These are phyloP conservation scores for Cokeromyces recurvatus DNA, from an alignment of 371 early-diverging fungal species.

Conservation along the genomic window DNA sequence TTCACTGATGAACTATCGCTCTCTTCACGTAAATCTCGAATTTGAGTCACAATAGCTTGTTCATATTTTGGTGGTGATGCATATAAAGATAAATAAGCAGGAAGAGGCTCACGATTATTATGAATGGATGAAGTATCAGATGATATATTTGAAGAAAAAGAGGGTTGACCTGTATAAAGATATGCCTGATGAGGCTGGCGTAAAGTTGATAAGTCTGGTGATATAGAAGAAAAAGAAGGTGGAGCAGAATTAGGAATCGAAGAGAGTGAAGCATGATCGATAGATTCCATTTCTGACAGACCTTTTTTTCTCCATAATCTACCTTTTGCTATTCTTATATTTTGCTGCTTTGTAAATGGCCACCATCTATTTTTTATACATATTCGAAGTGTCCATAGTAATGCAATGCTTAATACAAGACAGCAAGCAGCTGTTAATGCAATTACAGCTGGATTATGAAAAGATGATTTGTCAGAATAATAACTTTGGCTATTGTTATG, in stretches of 20 bases:
- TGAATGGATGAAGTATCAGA: not conserved
- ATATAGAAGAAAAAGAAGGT: conserved; percentile 31
- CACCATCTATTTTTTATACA: conserved; percentile 14
- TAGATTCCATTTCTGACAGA: no score
- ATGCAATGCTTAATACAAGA: conserved; percentile 15
- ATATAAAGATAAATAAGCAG: conserved; percentile 33
- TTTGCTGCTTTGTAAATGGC: no score
- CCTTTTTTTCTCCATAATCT: no score
- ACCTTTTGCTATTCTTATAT: no score
- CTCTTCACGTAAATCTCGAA: conserved; percentile 20
- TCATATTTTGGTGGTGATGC: conserved; percentile 41
- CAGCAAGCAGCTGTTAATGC: conserved; percentile 23
- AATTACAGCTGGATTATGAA: conserved; percentile 24
- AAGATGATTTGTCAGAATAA: conserved; percentile 6
- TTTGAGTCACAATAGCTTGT: conserved; percentile 45
- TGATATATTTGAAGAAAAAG: conserved; percentile 2
- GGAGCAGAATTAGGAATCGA: conserved; percentile 27
- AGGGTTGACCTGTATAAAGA: conserved; percentile 8
- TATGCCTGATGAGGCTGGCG: not conserved
- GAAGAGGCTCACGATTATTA: conserved; percentile 27
- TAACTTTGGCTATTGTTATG: not conserved
- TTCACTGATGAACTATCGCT: not conserved
- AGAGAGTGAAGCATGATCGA: not conserved
- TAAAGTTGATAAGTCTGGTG: no score
- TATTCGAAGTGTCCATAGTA: conserved; percentile 12